Percentiles rank a stretch among this genome's conserved stretches.
phyloP scores from a whole-genome alignment of 768 basidiomycete genomes.

The Calocybe indica region DNA sequence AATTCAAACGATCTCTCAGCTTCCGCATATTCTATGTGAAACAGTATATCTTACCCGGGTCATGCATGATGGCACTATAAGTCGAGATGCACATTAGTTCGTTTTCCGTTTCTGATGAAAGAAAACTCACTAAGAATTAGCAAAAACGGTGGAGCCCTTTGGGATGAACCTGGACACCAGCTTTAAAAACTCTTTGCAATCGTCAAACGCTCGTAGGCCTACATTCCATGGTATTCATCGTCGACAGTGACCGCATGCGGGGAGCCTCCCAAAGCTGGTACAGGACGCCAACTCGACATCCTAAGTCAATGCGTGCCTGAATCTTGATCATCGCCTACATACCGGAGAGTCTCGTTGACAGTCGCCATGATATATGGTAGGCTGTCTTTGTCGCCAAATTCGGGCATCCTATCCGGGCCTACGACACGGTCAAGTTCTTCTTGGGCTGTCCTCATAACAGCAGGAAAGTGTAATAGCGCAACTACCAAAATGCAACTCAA shows the following conservation, averaged over 20 bases:
- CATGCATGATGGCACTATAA: conserved; percentile 26
- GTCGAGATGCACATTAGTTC: neutral
- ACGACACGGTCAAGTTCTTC: conserved; percentile 24
- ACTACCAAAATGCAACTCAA: conserved; percentile 12
- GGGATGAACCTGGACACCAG: conserved; percentile 9
- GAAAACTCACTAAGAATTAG: conserved; percentile 13
- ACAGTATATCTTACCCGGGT: conserved; percentile 16
- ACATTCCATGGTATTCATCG: conserved; percentile 22
- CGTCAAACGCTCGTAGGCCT: conserved; percentile 6
- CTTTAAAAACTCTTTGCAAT: conserved; percentile 23
- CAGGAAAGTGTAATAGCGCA: conserved; percentile 33
- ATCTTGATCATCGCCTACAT: conserved; percentile 13
- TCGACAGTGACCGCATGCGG: conserved; percentile 14
- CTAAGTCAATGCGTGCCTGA: conserved; percentile 9
- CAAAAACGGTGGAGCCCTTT: conserved; percentile 10
- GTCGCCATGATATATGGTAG: conserved; percentile 19
- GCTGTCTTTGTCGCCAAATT: conserved; percentile 12
- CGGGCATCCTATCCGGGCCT: conserved; percentile 19
- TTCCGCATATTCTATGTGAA: neutral
- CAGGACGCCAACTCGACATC: conserved; percentile 15
- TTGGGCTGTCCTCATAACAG: conserved; percentile 24
- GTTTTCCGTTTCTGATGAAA: conserved; percentile 2
- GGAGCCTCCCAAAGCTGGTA: neutral
- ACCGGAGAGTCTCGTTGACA: conserved; percentile 17
- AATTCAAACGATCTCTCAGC: neutral